Evolutionary conservation across 495 filamentous ascomycete genomes (phyloP), one percentile per base, ranked within the genome.

Genomic region (Penicillium cinerascens): DNA sequence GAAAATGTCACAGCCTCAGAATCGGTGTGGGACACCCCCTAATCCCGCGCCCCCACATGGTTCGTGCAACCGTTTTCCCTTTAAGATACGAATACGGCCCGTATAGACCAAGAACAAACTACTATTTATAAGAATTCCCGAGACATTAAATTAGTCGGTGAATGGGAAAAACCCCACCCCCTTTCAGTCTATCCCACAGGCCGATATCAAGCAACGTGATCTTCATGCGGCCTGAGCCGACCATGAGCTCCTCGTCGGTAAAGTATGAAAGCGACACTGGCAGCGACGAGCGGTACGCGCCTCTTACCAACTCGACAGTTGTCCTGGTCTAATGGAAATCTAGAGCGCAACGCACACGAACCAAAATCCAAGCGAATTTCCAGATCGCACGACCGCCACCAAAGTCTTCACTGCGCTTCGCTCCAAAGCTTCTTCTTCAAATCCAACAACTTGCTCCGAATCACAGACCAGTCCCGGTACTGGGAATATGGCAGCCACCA

Each of bases 401-500:
- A 26, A 65, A 68, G 58, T 61, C 60, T 21, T 49, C 54, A 2
- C 55, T 72, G n/a, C 64, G 68, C 1, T 53, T 73, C 40, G 55
- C 61, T 33, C 55, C 71, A 6, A 66, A 63, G 21, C 59, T 71
- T 15, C 52, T 69, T 6, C 61, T 74, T 5, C 71, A 74, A 61
- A 66, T 74, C 51, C 71, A 74, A 60, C 71, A 74, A 63, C 44
- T 74, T 40, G 47, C 52, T 4, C 39, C 48, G 26, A 59, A 68
- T 4, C 42, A 59, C 39, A 61, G 64, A 11, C 62, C 63, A 38
- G 55, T 69, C 13, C 68, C 71, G 3, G 65, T 75, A 20, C 60
- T 75, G 2, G 71, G 70, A 39, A 55, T 71, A 51, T 70, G 65
- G 64, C 68, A 67, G 27, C 70, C 71, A 15, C 61, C 68, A 23